Base-by-base conservation (phyloP, 2,329 filamentous ascomycete genomes). In the Colletotrichum higginsianum region DNA sequence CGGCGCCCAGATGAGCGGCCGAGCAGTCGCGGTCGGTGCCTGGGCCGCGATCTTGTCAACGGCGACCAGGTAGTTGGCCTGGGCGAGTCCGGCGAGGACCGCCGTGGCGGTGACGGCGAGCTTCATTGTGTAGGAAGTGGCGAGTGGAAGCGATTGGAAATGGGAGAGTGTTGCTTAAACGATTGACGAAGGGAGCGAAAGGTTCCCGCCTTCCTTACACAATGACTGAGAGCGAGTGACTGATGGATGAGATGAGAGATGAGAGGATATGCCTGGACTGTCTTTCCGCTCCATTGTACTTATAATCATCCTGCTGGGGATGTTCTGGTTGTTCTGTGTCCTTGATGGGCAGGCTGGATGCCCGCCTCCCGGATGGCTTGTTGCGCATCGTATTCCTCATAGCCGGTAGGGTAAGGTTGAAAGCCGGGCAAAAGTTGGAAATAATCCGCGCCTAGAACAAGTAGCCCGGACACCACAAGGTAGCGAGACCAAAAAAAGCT, bases 201-300 rank as follows among this genome's bases (percentile, higher is more conserved):
- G 71, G 49, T 61, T 68, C 58, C 57, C 61, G 70, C 64, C 66
- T 65, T 60, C 57, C 56, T 35, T 46, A 35, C n/a, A 63, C 67
- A 15, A 64, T 64, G 56, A 66, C 44, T 61, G 69, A 71, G 61
- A 70, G 64, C 60, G 65, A 73, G 62, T 53, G 71, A 72, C 62
- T 61, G 70, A 50, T 61, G 63, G 60, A 53, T 61, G 30, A 50
- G 62, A 71, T 67, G 61, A 53, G 60, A 57, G 21, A 42, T 38
- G 30, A 63, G 67, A 55, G 65, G 46, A 47, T 38, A 52, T n/a
- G 23, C 21, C 9, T 56, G n/a, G 38, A 30, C 30, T 44, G 44
- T 30, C 44, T 53, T 23, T 3, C 42, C 7, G 18, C 47, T n/a
- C 35, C 55, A 49, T 66, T 66, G 30, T 66, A 66, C 49, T 67